Conservation (phyloP, 768 basidiomycete genomes). For the Mycena crocata region DNA sequence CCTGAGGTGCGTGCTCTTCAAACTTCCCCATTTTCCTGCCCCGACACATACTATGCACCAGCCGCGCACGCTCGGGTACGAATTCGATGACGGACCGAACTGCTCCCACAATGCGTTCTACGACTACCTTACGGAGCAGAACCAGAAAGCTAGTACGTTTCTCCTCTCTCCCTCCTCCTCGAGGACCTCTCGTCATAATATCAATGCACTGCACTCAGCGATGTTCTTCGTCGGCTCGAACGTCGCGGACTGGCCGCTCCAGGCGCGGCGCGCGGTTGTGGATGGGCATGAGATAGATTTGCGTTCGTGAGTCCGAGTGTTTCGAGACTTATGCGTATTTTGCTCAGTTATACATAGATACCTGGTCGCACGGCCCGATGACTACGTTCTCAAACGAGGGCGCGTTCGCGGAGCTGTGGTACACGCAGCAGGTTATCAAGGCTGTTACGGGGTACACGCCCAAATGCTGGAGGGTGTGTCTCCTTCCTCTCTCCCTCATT, state of each 20-base stretch:
- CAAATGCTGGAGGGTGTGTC: constrained; percentile 61
- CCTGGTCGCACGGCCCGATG: constrained; percentile 69
- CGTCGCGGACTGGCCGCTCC: constrained; percentile 64
- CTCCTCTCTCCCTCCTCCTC: neutral
- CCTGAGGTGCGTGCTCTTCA: too few relatives aligned
- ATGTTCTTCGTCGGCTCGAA: constrained; percentile 75
- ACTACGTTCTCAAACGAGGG: constrained; percentile 69
- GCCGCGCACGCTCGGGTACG: constrained; percentile 68
- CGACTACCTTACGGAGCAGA: constrained; percentile 51
- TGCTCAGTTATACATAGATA: constrained; percentile 46
- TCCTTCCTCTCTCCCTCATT: neutral
- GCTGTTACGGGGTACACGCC: constrained; percentile 67
- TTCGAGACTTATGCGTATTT: neutral
- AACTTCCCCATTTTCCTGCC: too few relatives aligned
- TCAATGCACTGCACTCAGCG: constrained; percentile 44
- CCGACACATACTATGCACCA: too few relatives aligned
- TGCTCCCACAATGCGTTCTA: constrained; percentile 56
- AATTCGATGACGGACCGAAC: constrained; percentile 74
- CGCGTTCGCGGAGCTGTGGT: constrained; percentile 86
- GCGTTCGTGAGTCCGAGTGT: constrained; percentile 59
- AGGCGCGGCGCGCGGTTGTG: constrained; percentile 61
- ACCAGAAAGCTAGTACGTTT: constrained; percentile 70
- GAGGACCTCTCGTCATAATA: neutral
- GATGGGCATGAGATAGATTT: constrained; percentile 73
- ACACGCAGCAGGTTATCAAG: constrained; percentile 70